phyloP scores from a whole-genome alignment of 1,284 basidiomycete species.

The Thecaphora thlaspeos region DNA sequence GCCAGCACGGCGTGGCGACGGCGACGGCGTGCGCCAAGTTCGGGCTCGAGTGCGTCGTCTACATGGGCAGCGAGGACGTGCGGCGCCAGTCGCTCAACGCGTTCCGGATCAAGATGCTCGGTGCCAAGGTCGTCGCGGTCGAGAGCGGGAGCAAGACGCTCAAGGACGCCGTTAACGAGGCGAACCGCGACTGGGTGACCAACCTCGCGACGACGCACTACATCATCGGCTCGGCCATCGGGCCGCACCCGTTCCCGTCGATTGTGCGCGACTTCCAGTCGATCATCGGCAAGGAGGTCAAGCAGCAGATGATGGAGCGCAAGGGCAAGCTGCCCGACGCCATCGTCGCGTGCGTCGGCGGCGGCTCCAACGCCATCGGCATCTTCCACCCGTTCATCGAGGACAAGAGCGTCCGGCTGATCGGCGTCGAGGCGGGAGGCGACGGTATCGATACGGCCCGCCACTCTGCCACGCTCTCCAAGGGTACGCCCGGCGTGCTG shows the following conservation, averaged over 20 bases:
- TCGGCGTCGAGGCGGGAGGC: constrained; percentile 56
- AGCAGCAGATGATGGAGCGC: constrained; percentile 73
- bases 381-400: constrained; percentile 51
- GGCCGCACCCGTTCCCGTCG: constrained; percentile 97
- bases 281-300: constrained; percentile 93
- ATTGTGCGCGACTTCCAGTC: constrained; percentile 98
- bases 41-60: constrained; percentile 90
- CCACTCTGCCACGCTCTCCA: constrained; percentile 88
- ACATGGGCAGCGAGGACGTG: constrained; percentile 99
- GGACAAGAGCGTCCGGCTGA: constrained; percentile 47
- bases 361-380: constrained; percentile 95
- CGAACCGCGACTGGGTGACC: constrained; percentile 83
- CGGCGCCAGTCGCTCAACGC: constrained; percentile 93
- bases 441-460: constrained; percentile 81
- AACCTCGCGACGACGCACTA: constrained; percentile 86
- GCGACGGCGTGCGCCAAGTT: constrained; percentile 97
- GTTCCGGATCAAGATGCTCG: constrained; percentile 96
- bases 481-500: constrained; percentile 87
- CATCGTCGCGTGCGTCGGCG: constrained; percentile 94
- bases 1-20: constrained; percentile 97
- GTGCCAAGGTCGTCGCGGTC: constrained; percentile 82
- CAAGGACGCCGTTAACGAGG: constrained; percentile 73
- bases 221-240: constrained; percentile 93
- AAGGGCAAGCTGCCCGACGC: constrained; percentile 86
- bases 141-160: constrained; percentile 88